Conservation (phyloP, 2,329 filamentous ascomycete genomes). For the Aspergillus candidus region DNA sequence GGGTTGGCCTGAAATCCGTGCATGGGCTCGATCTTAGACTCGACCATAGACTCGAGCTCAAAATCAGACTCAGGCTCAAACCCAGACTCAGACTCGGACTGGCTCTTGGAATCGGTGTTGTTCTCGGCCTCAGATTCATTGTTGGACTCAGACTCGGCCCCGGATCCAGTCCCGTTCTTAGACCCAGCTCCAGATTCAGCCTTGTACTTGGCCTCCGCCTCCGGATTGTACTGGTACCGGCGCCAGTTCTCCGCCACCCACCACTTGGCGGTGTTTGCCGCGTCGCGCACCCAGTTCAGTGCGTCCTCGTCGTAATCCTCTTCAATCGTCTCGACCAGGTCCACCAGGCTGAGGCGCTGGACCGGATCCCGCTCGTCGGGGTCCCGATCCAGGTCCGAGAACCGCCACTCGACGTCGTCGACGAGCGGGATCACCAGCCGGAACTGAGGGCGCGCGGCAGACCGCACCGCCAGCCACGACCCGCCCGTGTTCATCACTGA, state of each 20-base stretch:
- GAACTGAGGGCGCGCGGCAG: conserved; percentile 45
- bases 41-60: too few relatives aligned
- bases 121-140: too few relatives aligned
- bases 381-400: conserved; percentile 23
- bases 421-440: conserved; percentile 29
- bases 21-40: too few relatives aligned
- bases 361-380: conserved; percentile 21
- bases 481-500: conserved; percentile 32
- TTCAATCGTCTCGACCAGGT: conserved; percentile 16
- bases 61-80: too few relatives aligned
- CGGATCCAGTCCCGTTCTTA: too few relatives aligned
- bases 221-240: conserved; percentile 15
- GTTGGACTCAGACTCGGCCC: too few relatives aligned
- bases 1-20: too few relatives aligned
- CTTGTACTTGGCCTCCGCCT: too few relatives aligned
- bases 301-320: conserved; percentile 11
- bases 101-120: too few relatives aligned
- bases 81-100: too few relatives aligned
- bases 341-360: conserved; percentile 19
- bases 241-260: conserved; percentile 28
- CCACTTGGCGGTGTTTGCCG: conserved; percentile 23
- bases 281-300: conserved; percentile 19
- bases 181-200: too few relatives aligned
- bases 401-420: conserved; percentile 30
- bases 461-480: conserved; percentile 57